phyloP scores from a whole-genome alignment of 768 basidiomycete genomes.

The Auriscalpium microsporum region DNA sequence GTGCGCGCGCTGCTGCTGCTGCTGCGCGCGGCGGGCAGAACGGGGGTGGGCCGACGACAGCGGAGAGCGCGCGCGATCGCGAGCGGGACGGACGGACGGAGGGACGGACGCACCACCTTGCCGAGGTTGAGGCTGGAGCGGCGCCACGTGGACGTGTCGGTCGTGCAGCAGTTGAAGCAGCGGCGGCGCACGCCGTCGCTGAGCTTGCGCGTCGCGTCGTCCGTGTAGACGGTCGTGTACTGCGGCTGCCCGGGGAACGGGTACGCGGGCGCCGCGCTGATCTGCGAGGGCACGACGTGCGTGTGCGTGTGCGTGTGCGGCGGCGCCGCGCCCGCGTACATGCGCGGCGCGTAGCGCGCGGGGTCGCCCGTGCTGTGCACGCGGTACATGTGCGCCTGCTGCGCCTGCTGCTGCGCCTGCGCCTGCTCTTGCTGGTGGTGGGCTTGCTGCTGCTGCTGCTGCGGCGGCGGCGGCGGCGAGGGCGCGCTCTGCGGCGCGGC shows the following conservation, averaged over 20 bases:
- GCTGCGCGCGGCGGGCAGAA: no score
- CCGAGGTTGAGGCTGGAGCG: conserved; percentile 70
- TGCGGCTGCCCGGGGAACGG: conserved; percentile 31
- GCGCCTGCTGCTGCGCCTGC: background rate
- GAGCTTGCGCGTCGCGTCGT: conserved; percentile 75
- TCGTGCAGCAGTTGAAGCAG: conserved; percentile 82
- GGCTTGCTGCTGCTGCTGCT: background rate
- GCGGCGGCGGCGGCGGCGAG: no score
- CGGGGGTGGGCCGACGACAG: no score
- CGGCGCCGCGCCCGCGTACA: conserved; percentile 7
- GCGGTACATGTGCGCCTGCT: background rate
- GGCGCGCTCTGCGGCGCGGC: no score
- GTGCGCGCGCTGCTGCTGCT: background rate
- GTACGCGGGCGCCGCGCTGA: conserved; percentile 17
- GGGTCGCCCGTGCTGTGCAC: background rate
- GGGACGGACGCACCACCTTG: conserved; percentile 61
- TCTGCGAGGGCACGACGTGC: conserved; percentile 18
- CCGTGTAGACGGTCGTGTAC: conserved; percentile 45
- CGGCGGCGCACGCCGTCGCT: conserved; percentile 67
- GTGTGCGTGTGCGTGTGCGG: no score
- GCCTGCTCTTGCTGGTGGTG: background rate
- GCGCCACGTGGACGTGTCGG: conserved; percentile 78
- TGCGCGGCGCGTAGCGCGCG: conserved; percentile 6
- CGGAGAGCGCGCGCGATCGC: no score
- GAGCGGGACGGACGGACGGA: no score